These are phyloP conservation scores for Neurospora sp. DNA, from an alignment of 495 filamentous ascomycete genomes.

Conservation along the genomic window DNA sequence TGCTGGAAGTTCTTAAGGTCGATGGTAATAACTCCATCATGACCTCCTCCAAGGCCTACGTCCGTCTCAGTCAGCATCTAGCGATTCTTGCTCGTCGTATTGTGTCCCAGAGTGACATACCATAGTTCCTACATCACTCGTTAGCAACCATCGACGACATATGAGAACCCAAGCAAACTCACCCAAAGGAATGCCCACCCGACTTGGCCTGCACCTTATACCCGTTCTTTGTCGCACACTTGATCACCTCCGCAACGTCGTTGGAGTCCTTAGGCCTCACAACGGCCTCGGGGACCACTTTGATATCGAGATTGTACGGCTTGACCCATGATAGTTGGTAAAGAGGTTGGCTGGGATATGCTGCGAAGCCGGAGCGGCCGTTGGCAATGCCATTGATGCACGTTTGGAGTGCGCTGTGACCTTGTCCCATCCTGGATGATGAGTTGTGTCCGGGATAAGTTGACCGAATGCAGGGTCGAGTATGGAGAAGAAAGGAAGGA, in stretches of 20 bases:
- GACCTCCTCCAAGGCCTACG: slow-evolving; percentile 43
- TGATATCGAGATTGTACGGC: slow-evolving; percentile 54
- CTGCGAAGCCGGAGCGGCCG: slow-evolving; percentile 30
- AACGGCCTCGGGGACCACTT: slow-evolving; percentile 50
- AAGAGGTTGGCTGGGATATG: slow-evolving; percentile 25
- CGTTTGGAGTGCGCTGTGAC: slow-evolving; percentile 20
- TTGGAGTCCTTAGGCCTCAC: slow-evolving; percentile 46
- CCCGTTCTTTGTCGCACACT: slow-evolving; percentile 42
- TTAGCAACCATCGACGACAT: slow-evolving; percentile 2
- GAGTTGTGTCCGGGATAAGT: not conserved
- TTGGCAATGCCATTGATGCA: slow-evolving; percentile 32
- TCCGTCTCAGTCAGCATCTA: slow-evolving; percentile 13
- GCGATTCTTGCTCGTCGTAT: not conserved
- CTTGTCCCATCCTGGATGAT: slow-evolving; percentile 14
- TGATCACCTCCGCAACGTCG: slow-evolving; percentile 49
- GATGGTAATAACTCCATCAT: slow-evolving; percentile 46
- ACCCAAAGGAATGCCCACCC: slow-evolving; percentile 65
- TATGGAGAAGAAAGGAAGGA: not conserved
- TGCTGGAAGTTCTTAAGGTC: slow-evolving; percentile 46
- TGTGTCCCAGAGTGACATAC: slow-evolving; percentile 9
- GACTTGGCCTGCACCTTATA: slow-evolving; percentile 58
- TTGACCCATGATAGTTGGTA: slow-evolving; percentile 35
- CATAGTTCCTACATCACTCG: slow-evolving; percentile 17
- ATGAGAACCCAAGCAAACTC: slow-evolving; percentile 1
- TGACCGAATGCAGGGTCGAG: not conserved